Evolutionary conservation across 805 yeast genomes (phyloP).

Genomic region (Candida railenensis): DNA sequence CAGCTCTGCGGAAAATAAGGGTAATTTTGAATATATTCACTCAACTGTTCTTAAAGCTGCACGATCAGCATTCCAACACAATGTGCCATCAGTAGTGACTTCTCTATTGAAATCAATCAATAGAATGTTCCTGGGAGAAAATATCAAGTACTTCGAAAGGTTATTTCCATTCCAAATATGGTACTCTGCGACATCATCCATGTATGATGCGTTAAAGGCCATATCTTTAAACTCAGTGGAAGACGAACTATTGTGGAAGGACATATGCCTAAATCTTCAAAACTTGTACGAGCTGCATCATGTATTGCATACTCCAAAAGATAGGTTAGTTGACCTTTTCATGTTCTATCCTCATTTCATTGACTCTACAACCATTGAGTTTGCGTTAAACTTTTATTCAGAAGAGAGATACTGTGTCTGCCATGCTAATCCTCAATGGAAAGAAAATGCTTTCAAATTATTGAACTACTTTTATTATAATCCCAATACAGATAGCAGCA

Average conservation of each 20-base stretch:
- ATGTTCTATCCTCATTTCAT: constrained; percentile 35
- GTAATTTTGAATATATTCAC: constrained; percentile 13
- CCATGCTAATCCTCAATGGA: constrained; percentile 53
- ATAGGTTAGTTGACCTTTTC: constrained; percentile 41
- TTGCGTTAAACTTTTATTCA: constrained; percentile 48
- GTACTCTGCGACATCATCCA: constrained; percentile 38
- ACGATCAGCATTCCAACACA: constrained; percentile 27
- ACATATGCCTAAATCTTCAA: constrained; percentile 36
- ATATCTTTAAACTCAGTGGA: constrained; percentile 23
- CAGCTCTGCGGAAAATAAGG: not conserved
- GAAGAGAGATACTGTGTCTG: constrained; percentile 50
- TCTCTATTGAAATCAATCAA: constrained; percentile 41
- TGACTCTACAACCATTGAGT: constrained; percentile 35
- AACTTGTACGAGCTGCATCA: constrained; percentile 23
- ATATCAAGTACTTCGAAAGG: constrained; percentile 16
- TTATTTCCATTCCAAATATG: constrained; percentile 41
- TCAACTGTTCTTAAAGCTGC: constrained; percentile 31
- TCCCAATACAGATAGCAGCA: constrained; percentile 8
- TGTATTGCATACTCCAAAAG: constrained; percentile 43
- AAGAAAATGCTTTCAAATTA: constrained; percentile 41
- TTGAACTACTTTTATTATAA: constrained; percentile 44
- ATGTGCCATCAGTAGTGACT: constrained; percentile 37
- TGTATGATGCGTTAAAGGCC: constrained; percentile 35
- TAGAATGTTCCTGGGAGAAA: constrained; percentile 31
- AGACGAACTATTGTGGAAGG: constrained; percentile 30